These are phyloP conservation scores for Lactarius sanguifluus DNA, from an alignment of 768 basidiomycete genomes.

Conservation along the genomic window DNA sequence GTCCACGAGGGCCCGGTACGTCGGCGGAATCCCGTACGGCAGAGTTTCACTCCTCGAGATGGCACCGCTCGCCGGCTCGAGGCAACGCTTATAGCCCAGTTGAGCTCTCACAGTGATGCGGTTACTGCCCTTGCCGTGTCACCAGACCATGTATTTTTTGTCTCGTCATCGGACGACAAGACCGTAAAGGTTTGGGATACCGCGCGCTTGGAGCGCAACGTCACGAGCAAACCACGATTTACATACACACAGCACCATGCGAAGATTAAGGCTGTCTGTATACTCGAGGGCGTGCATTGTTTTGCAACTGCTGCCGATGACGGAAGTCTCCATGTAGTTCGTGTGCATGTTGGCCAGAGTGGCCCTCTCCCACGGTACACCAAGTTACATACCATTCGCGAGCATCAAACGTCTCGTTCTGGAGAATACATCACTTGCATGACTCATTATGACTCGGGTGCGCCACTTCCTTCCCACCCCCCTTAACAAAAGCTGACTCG, in stretches of 20 bases:
- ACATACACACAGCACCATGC: constrained; percentile 66
- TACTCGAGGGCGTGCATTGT: constrained; percentile 84
- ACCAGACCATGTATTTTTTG: constrained; percentile 93
- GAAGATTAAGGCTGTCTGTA: constrained; percentile 65
- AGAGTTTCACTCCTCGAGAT: constrained; percentile 68
- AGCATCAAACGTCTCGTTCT: constrained; percentile 67
- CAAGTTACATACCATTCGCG: constrained; percentile 77
- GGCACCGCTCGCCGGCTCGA: constrained; percentile 60
- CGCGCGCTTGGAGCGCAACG: constrained; percentile 89
- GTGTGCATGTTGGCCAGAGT: constrained; percentile 68
- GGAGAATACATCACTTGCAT: constrained; percentile 86
- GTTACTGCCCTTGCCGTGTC: constrained; percentile 83
- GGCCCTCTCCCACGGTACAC: constrained; percentile 79
- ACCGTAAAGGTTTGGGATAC: constrained; percentile 93
- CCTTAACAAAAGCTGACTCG: constrained; percentile 12
- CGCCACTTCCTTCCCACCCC: background rate
- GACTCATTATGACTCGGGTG: constrained; percentile 78
- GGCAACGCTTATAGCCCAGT: constrained; percentile 79
- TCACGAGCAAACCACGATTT: constrained; percentile 69
- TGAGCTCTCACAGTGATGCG: constrained; percentile 77
- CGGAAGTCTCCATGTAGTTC: constrained; percentile 79
- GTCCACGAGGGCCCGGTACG: constrained; percentile 80
- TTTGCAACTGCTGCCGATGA: constrained; percentile 86
- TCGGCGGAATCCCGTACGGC: constrained; percentile 69
- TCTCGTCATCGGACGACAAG: constrained; percentile 91